phyloP scores from a whole-genome alignment of 2,329 filamentous ascomycete species.

The Falciphora oryzae region DNA sequence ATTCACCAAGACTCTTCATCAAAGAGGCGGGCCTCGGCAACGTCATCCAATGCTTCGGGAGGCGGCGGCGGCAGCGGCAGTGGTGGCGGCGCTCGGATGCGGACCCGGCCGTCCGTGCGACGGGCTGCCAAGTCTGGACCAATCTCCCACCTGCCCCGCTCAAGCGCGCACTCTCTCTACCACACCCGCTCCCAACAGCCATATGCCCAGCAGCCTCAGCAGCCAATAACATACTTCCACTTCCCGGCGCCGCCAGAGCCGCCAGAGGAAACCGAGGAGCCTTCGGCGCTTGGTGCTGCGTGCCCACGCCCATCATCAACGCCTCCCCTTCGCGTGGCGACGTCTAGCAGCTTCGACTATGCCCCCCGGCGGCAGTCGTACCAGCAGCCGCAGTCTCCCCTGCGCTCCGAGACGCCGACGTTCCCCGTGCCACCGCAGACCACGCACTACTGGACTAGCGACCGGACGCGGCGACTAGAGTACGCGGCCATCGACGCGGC shows the following conservation, averaged over 20 bases:
- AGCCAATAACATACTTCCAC: constrained; percentile 37
- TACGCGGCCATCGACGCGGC: constrained; percentile 63
- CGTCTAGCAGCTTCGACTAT: constrained; percentile 11
- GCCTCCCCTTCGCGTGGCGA: constrained; percentile 1
- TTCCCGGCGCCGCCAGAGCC: constrained; percentile 37
- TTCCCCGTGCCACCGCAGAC: constrained; percentile 48
- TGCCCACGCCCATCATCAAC: constrained; percentile 11
- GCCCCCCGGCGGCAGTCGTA: constrained; percentile 8
- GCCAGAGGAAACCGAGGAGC: constrained; percentile 12
- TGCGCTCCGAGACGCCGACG: constrained; percentile 20
- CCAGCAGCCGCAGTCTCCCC: constrained; percentile 9
- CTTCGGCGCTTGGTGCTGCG: neutral
- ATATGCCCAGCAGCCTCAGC: constrained; percentile 15
- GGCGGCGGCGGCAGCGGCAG: neutral
- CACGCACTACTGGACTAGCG: constrained; percentile 62
- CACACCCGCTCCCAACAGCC: constrained; percentile 20
- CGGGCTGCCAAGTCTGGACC: constrained; percentile 34
- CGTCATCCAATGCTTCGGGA: constrained; percentile 24
- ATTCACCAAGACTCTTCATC: constrained; percentile 21
- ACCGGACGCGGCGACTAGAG: constrained; percentile 55
- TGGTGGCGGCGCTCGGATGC: constrained; percentile 20
- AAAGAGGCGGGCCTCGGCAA: constrained; percentile 23
- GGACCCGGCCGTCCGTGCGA: constrained; percentile 35
- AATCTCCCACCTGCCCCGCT: constrained; percentile 20
- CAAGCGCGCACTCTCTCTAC: constrained; percentile 21